Evolutionary conservation across 2,329 filamentous ascomycete genomes (phyloP).

Genomic region (Pezicula carpinea): DNA sequence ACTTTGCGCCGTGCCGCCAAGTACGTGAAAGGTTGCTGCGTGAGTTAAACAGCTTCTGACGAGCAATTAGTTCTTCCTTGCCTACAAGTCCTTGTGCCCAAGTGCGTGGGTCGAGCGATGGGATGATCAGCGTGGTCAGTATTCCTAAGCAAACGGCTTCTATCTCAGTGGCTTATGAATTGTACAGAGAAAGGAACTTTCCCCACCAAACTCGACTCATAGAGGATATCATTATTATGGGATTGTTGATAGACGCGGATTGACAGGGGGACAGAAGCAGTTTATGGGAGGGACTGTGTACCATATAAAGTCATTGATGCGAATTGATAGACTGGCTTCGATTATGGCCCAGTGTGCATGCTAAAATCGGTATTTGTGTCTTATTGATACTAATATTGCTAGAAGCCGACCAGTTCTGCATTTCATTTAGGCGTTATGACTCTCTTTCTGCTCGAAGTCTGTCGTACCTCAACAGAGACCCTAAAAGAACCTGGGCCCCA

Average conservation of each 20-base stretch:
- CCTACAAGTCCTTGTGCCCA: slow-evolving; percentile 96
- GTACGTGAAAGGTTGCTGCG: slow-evolving; percentile 51
- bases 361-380: neutral
- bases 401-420: too few relatives aligned
- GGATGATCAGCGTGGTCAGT: slow-evolving; percentile 93
- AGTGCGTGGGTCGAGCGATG: slow-evolving; percentile 90
- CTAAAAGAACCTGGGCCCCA: slow-evolving; percentile 45
- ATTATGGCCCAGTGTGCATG: neutral
- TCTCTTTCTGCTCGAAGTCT: slow-evolving; percentile 20
- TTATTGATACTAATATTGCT: neutral
- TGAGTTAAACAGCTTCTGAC: slow-evolving; percentile 31
- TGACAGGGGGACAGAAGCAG: slow-evolving; percentile 2
- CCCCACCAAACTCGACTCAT: slow-evolving; percentile 58
- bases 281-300: slow-evolving; percentile 22
- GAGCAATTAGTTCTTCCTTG: slow-evolving; percentile 75
- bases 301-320: slow-evolving; percentile 24
- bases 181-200: slow-evolving; percentile 61
- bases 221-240: slow-evolving; percentile 10
- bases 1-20: slow-evolving; percentile 95
- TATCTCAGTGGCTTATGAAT: slow-evolving; percentile 10
- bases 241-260: neutral
- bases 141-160: neutral
- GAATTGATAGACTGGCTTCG: slow-evolving; percentile 21
- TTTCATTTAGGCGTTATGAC: neutral
- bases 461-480: slow-evolving; percentile 37